Evolutionary conservation across 73 alveolate species (phyloP), one percentile per base, ranked within the genome.

Genomic region (Chromera velia): DNA sequence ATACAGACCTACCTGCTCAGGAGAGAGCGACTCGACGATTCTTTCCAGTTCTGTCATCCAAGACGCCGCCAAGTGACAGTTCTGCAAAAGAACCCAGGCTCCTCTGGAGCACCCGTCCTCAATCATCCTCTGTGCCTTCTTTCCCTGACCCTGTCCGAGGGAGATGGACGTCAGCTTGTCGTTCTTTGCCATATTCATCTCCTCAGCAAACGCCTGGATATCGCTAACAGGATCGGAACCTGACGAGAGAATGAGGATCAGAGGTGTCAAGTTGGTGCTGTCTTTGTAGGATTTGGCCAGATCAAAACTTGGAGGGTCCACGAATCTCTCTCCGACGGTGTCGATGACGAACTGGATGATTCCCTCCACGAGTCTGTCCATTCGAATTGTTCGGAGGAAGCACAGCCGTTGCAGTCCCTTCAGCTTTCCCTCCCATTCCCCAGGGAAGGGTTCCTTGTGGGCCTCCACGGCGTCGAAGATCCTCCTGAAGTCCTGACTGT

Each of bases 211-310:
- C 74, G 93, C 91, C 74, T 90, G 80, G 84, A 96, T 93, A 86
- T 96, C 99, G 47, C 98, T 93, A 64, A 96, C 97, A 17, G 99
- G 99, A 82, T 97, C 99, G 4, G 99, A 94, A 66, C 99, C 99
- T 28, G 99, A 91, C 26, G 98, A 91, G 46, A 96, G 92, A 32
- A 97, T 97, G 94, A 97, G 96, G 72, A 97, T 96, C 74, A 97
- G 90, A n/a, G 99, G 99, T 33, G 98, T 96, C n/a, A 94, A 86
- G 86, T 69, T 77, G 73, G 98, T 90, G 9, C 98, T 91, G 90
- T 97, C 99, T 66, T 96, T 94, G 90, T 90, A 97, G 49, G 97
- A 88, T 89, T 94, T 94, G 32, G 98, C 97, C 28, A 97, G 83
- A 92, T 96, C 98, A 81, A 97, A 97, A 30, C 99, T 96, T 27